Evolutionary conservation across 202 grass and related monocot genomes (phyloP), one percentile per base, ranked within the genome.

Genomic region (Eragrostis tef): DNA sequence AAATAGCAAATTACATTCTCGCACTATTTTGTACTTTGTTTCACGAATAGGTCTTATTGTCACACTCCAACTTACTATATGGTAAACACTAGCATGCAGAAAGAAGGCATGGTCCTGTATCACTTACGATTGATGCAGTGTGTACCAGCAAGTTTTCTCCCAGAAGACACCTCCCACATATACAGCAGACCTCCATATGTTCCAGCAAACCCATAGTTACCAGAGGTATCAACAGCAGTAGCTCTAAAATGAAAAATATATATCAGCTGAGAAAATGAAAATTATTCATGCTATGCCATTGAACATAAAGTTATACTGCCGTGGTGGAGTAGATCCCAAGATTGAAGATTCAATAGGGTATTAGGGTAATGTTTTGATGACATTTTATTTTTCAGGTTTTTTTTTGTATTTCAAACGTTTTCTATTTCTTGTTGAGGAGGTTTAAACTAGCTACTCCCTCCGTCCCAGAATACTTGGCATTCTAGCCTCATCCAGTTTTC

Each of bases 131-230:
- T 80, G 67, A 92, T 90, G 75, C 84, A 90, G 36, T 80, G 49
- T 60, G 82, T 82, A 59, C 58, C 64, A 45, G 84, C 79, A 62
- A 91, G 58, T 62, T 88, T 90, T 85, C 58, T 94, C 43, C 94
- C 92, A 76, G 92, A 90, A 78, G 85, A 82, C 51, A 97, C 69
- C 70, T 97, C 94, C 94, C 91, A 97, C 71, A 81, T 80, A 67
- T 91, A 97, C 56, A 92, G 74, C 15, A 89, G 66, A 84, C 94
- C 94, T 69, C 77, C 86, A 89, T 64, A 75, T 56, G 94, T 94
- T 73, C 94, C 94, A 87, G 86, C 79, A 79, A 94, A 80, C 60
- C 92, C 94, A 86, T 86, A 79, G 70, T 89, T 87, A 66, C 85
- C 84, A 26, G 48, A 86, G 49, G 48, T 84, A 91, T 86, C 92